phyloP scores from a whole-genome alignment of 176 grass and related monocot species.

The Rhynchospora tenuis region DNA sequence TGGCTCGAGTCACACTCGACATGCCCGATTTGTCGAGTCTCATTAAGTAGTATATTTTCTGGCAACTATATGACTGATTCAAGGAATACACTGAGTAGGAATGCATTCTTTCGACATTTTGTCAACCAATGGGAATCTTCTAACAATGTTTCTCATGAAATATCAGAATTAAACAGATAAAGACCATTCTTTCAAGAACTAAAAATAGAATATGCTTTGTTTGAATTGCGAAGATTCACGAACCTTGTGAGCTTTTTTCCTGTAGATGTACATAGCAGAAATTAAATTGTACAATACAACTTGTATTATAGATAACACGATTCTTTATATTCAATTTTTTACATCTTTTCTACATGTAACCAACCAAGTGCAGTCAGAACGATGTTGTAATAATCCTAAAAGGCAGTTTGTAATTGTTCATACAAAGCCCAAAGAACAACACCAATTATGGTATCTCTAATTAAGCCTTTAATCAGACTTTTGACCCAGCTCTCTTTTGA shows the following conservation, averaged over 20 bases:
- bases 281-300: neutral
- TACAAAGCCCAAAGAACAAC: constrained; percentile 63
- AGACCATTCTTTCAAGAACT: neutral
- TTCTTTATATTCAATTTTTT: constrained; percentile 11
- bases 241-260: neutral
- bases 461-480: constrained; percentile 40
- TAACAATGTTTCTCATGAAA: neutral
- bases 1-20: constrained; percentile 31
- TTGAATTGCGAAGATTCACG: neutral
- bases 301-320: neutral
- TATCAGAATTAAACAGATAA: neutral
- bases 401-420: constrained; percentile 35
- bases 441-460: constrained; percentile 70
- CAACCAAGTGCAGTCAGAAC: neutral
- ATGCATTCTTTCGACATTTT: constrained; percentile 16
- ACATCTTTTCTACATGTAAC: neutral
- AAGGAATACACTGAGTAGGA: constrained; percentile 18
- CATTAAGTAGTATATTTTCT: neutral
- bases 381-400: constrained; percentile 20
- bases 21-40: constrained; percentile 31
- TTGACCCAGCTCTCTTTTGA: constrained; percentile 47
- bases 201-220: neutral
- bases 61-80: neutral
- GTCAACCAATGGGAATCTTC: constrained; percentile 23
- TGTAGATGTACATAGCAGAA: neutral